Base-by-base conservation (phyloP, 164 flowering plant species). In the Umbellularia californica region DNA sequence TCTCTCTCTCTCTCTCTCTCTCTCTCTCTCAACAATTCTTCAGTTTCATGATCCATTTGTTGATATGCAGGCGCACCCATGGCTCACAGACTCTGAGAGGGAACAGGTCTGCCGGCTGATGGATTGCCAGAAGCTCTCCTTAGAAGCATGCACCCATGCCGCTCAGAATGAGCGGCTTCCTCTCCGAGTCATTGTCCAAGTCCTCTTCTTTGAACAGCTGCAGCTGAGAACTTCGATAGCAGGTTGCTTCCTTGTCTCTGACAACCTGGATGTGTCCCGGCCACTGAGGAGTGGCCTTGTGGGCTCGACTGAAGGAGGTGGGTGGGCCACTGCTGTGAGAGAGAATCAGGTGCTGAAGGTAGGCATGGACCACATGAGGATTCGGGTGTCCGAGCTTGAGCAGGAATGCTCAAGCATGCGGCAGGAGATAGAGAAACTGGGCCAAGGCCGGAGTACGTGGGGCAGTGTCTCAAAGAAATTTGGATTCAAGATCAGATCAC, bases 91-190 rank as follows among this genome's bases (percentile, higher is more conserved):
- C 30, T 82, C 92, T 0, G 98, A 94, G 65, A 87, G 95, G 77
- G 98, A 92, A 68, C 90, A 88, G 72, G 87, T 94, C 9, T 94
- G 97, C 87, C 76, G 98, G 73, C 81, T 92, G 50, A 87, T 94
- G 88, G 97, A 94, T 77, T 94, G 97, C 84, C 98, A 92, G 83
- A 94, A 94, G 79, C 94, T 94, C 58, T 94, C 98, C 2, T 76
- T 94, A 69, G 98, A 94, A 85, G 98, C 98, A 15, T 90, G 98
- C 84, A 94, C 98, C 51, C 98, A 94, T 67, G 98, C 98, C 3
- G 98, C 98, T 0, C 97, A 94, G 80, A 94, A 94, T 52, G 98
- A 94, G 79, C 84, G 98, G 81, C 86, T 94, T 2, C 98, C 98
- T 11, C 82, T 94, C 0, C 83, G 97, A 84, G 80, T 90, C 30